Evolutionary conservation across 108 stramenopile species (phyloP).

Genomic region (Stephanodiscus triporus): DNA sequence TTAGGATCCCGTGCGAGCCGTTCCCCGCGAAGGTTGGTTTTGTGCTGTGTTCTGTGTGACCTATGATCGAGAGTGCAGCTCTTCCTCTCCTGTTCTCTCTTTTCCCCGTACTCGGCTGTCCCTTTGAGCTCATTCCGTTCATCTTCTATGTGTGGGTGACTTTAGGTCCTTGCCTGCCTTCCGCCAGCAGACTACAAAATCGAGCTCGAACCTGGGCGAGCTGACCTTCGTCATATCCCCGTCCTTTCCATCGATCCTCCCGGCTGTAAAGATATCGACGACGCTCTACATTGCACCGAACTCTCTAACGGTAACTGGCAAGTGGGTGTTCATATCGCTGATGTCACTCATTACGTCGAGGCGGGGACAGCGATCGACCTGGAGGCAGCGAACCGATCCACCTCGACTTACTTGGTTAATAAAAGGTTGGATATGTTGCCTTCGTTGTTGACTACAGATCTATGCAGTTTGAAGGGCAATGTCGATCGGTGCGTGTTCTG

Average conservation of each 20-base stretch:
- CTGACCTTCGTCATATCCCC: conserved; percentile 90
- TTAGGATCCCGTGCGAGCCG: conserved; percentile 94
- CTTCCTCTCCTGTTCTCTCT: background rate
- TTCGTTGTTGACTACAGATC: conserved; percentile 88
- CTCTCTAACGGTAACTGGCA: conserved; percentile 94
- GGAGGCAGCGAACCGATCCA: conserved; percentile 95
- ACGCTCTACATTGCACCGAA: conserved; percentile 93
- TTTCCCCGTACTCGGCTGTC: background rate
- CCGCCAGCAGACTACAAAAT: conserved; percentile 95
- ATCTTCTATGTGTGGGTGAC: background rate
- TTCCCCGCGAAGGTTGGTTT: conserved; percentile 83
- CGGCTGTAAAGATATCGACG: conserved; percentile 99
- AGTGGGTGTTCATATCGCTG: conserved; percentile 98
- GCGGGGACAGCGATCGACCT: conserved; percentile 92
- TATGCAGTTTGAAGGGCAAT: conserved; percentile 93
- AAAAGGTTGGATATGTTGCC: conserved; percentile 99
- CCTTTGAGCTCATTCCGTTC: background rate
- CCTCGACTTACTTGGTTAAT: conserved; percentile 98
- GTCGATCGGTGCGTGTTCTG: conserved; percentile 76
- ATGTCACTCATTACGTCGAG: conserved; percentile 98
- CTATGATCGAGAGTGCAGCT: background rate
- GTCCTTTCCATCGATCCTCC: conserved; percentile 98
- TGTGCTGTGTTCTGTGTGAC: background rate
- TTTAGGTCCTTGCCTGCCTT: conserved; percentile 93
- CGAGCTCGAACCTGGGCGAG: conserved; percentile 75